Base-by-base conservation (phyloP, 768 basidiomycete genomes). In the Peribolospora kevripleyi region DNA sequence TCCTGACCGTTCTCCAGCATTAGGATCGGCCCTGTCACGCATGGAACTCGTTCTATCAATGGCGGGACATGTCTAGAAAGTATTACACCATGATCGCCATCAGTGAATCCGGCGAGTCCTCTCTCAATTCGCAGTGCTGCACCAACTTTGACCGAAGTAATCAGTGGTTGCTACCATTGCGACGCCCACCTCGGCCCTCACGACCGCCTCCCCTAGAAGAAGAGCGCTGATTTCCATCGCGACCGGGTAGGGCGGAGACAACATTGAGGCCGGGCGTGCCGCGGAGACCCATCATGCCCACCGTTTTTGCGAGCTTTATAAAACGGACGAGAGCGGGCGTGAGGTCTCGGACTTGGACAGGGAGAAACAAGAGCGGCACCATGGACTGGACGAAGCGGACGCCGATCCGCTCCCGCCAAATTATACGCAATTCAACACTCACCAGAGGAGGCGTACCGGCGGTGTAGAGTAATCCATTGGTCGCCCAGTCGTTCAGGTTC, bases 281-380 rank as follows among this genome's bases (percentile, higher is more conserved):
- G 51, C 65, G 69, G 62, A 77, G 61, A 5, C 70, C 69, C 69
- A 78, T 75, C 68, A 70, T 75, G 46, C 73, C 74, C 39, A 74
- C 70, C 7, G 72, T 70, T 62, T 63, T 70, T 25, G 70, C 65
- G 9, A 36, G 36, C 10, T 11, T 10, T 5, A 3, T 6, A 6
- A 1, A 8, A 36, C 14, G 8, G 37, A 50, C 3, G 25, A n/a
- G 50, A 41, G 50, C 40, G 50, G 25, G 50, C 10, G 8, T 2
- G 47, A 36, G 4, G 47, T 14, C 47, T n/a, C 6, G 37, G 11
- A 46, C 47, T 9, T 46, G 45, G 5, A 46, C 52, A 14, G 47
- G 45, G 37, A 53, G 45, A 46, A 46, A 9, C 4, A 4, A 9
- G 13, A 46, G 41, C 14, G 47, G 43, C 25, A 40, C 7, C 39